Base-by-base conservation (phyloP, 139 green algal species). In the Volvox reticuliferus region DNA sequence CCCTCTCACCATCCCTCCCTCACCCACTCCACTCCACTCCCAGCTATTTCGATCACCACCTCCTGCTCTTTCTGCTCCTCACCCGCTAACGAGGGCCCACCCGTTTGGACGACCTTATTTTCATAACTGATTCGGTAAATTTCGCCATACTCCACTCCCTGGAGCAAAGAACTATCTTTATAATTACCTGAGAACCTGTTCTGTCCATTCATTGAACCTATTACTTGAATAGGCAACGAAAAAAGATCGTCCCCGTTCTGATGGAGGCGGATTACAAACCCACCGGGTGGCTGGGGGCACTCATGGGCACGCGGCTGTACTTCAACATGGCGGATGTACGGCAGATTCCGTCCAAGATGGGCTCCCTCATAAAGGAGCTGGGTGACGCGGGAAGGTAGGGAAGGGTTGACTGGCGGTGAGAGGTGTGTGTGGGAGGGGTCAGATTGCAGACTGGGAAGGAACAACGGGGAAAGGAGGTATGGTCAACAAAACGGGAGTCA, bases 271-370 rank as follows among this genome's bases (percentile, higher is more conserved):
- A 89, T 65, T 96, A 95, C 94, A 94, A 94, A 73, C 91, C 94
- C 67, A 91, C 93, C 21, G 94, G 94, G 2, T 96, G 94, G 94
- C 87, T 96, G 71, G 94, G 94, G 62, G 93, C 93, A 28, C 88
- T 96, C 33, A 93, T 96, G 88, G 94, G 94, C 82, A 96, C 91
- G 14, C 92, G 93, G 19, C 94, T 96, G 62, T 96, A 96, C 91
- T 95, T 95, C 91, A 92, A 94, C 89, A 91, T 96, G 91, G 61
- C 79, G 44, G 90, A 94, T 77, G 22, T 73, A 22, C 81, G 87
- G 16, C 68, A 91, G 37, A 94, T 95, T 19, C 35, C 69, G 3
- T 1, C 44, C 24, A 90, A 92, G 75, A 92, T 94, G 79, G 87
- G 88, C 17, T 81, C 62, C 19, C 82, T 95, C 22, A 89, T 94